Evolutionary conservation across 2,329 filamentous ascomycete species (phyloP).

Genomic region (Hymenoscyphus fructigenus): DNA sequence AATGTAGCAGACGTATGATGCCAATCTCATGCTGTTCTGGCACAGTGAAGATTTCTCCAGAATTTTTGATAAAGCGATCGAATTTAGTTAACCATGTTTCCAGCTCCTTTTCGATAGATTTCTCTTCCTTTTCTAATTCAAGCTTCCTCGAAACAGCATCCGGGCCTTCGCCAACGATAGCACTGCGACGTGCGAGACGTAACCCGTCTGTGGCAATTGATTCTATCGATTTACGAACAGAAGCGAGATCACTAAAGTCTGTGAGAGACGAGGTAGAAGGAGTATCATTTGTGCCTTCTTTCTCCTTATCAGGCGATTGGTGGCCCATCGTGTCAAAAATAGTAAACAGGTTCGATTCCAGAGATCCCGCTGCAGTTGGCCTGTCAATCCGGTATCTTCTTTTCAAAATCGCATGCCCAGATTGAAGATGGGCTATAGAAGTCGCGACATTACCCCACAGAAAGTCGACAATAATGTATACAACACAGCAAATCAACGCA

Average conservation of each 20-base stretch:
- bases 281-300: slow-evolving; percentile 11
- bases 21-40: slow-evolving; percentile 5
- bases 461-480: slow-evolving; percentile 56
- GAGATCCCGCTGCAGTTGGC: too few species aligned
- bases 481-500: slow-evolving; percentile 46
- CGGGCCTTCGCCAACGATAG: background rate
- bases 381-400: slow-evolving; percentile 12
- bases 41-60: background rate
- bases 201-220: slow-evolving; percentile 1
- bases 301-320: background rate
- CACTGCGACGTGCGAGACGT: background rate
- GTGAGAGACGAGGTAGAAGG: background rate
- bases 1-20: slow-evolving; percentile 7
- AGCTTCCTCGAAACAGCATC: background rate
- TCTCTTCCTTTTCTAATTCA: background rate
- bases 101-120: background rate
- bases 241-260: background rate
- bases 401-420: slow-evolving; percentile 35
- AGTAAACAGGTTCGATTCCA: too few species aligned
- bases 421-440: slow-evolving; percentile 41
- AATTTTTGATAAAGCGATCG: background rate
- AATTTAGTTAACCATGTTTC: slow-evolving; percentile 8
- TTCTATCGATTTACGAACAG: slow-evolving; percentile 7
- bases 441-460: slow-evolving; percentile 49
- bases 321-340: too few species aligned